phyloP scores from a whole-genome alignment of 176 grass and related monocot species.

The Canna indica region DNA sequence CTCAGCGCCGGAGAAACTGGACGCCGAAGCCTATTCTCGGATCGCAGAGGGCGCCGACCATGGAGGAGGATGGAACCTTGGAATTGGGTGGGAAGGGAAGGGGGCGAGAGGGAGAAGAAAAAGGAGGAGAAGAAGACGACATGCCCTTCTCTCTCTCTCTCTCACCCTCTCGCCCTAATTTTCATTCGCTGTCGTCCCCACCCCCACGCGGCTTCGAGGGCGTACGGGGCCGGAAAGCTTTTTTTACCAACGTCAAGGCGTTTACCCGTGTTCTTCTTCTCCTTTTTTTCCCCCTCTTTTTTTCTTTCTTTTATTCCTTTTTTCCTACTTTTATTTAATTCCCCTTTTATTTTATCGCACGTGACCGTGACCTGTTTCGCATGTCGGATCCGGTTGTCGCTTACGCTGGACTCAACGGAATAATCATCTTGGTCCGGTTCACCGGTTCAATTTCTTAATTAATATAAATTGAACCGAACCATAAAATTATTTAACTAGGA shows the following conservation, averaged over 20 bases:
- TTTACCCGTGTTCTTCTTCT: background rate
- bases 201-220: background rate
- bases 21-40: background rate
- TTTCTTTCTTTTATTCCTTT: background rate
- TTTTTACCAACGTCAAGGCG: background rate
- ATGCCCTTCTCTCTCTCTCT: background rate
- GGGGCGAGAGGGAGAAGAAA: slow-evolving; percentile 19
- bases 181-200: background rate
- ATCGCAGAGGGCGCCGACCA: background rate
- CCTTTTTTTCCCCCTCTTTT: background rate
- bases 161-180: background rate
- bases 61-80: background rate
- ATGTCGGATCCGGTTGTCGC: too few species aligned
- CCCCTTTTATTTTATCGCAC: too few species aligned
- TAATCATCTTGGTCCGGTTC: too few species aligned
- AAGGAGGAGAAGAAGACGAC: background rate
- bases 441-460: too few species aligned
- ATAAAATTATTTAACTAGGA: too few species aligned
- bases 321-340: too few species aligned
- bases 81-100: background rate
- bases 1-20: background rate
- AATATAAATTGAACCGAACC: too few species aligned
- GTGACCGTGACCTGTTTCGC: too few species aligned
- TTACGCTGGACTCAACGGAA: too few species aligned
- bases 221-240: background rate